Base-by-base conservation (phyloP, 345 rosid species). In the Gossypium thurberi region DNA sequence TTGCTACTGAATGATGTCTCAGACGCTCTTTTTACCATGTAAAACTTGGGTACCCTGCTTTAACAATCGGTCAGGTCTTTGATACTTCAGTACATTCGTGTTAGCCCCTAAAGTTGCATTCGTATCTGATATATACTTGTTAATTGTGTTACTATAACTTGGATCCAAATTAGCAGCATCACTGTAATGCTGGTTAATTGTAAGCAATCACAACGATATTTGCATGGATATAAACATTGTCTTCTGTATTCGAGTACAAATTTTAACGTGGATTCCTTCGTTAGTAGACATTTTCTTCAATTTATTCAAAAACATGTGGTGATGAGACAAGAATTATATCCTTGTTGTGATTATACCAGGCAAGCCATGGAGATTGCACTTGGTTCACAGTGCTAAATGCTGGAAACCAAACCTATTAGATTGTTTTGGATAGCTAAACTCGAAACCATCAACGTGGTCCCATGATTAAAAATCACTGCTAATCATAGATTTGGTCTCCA, bases 401-500 rank as follows among this genome's bases (percentile, higher is more conserved):
- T 46, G 50, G 51, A 42, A 42, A 65, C 37, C 53, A 21, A 44
- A 44, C 53, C 15, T 13, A 46, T 44, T 43, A 65, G 17, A 64
- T 33, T 65, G 53, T 47, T 18, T 13, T 14, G 8, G 58, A 37
- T 40, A 44, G 18, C 61, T 25, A 74, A 50, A 33, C 69, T 20
- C 13, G 42, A 21, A 52, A 43, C 20, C 60, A 63, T 62, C 50
- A 2, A 63, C 52, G 42, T 8, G 20, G 58, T 21, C 61, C 62
- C 51, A 52, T 6, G 18, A 69, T 67, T 48, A 56, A 48, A 56
- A 48, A 26, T 48, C 57, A 67, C 43, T 66, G 37, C 23, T 50
- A 68, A 67, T 50, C 17, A 51, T n/a, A 69, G 60, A 51, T 69
- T 69, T 69, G 60, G 56, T 69, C 72, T 51, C 28, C 9, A 25